Evolutionary conservation across 345 rosid species (phyloP).

Genomic region (Lepidium africanum): DNA sequence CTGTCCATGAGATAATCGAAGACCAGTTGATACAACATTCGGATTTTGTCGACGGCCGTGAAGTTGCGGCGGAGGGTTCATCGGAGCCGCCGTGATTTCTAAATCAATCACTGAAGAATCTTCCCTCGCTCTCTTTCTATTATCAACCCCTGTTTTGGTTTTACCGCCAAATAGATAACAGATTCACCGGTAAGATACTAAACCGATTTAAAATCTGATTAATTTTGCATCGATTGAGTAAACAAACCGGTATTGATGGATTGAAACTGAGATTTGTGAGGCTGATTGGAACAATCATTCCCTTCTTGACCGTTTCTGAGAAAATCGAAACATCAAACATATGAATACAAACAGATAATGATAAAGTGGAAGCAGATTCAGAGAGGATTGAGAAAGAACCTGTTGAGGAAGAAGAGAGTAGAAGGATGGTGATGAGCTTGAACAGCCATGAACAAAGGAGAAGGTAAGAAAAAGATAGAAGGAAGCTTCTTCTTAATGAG

Average conservation of each 20-base stretch:
- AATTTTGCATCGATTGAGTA: background rate
- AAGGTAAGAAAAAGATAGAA: background rate
- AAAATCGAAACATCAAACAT: background rate
- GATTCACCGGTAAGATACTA: background rate
- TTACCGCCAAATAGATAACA: background rate
- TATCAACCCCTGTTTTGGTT: slow-evolving; percentile 14
- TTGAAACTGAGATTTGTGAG: slow-evolving; percentile 26
- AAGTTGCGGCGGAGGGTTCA: slow-evolving; percentile 15
- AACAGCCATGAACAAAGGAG: slow-evolving; percentile 57
- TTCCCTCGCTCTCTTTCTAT: slow-evolving; percentile 67
- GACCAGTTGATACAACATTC: slow-evolving; percentile 69
- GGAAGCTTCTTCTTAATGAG: slow-evolving; percentile 2
- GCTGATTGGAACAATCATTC: slow-evolving; percentile 42
- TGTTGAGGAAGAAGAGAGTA: slow-evolving; percentile 66
- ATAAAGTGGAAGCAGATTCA: background rate
- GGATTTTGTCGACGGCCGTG: slow-evolving; percentile 18
- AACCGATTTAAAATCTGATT: background rate
- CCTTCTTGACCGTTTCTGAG: slow-evolving; percentile 66
- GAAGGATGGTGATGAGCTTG: slow-evolving; percentile 90
- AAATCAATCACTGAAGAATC: slow-evolving; percentile 22
- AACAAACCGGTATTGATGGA: slow-evolving; percentile 15
- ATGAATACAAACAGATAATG: background rate
- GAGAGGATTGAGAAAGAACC: slow-evolving; percentile 23
- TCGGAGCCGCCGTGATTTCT: slow-evolving; percentile 19
- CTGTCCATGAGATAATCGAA: slow-evolving; percentile 23